Base-by-base conservation (phyloP, 2,329 filamentous ascomycete genomes). In the Leptosphaerulina australis region DNA sequence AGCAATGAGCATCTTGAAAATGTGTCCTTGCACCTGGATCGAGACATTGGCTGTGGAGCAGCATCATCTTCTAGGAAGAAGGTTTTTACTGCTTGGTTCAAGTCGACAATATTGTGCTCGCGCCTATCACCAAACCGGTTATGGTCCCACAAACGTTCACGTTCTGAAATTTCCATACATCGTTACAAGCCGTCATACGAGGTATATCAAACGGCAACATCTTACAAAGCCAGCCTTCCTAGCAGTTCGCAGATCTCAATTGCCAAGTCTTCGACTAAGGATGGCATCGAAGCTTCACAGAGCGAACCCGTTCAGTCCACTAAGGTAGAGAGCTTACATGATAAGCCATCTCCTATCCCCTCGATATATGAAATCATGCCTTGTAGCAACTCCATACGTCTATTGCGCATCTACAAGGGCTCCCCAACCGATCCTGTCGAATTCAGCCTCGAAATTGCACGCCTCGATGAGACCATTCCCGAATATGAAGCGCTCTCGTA, bases 401-500 rank as follows among this genome's bases (percentile, higher is more conserved):
- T 60, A 6, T 31, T 61, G 4, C 45, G 25, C 17, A 35, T 61
- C 29, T 49, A 60, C 21, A 51, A 40, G 4, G 47, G 53, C 4
- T 11, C n/a, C 4, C 22, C n/a, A 1, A 25, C 20, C 1, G 11
- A 47, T 15, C 11, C 17, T 4, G 28, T 59, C 17, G 31, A 47
- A 7, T 37, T 38, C 29, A 52, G 12, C 7, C 59, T 62, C 12
- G 29, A 53, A 3, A 24, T 37, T n/a, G 44, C 37, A n/a, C 26
- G 36, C 1, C 25, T 60, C 3, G 43, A 55, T 30, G 11, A 37
- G 11, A n/a, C 24, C 12, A 35, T 36, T 18, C 50, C 49, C 2
- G 14, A 18, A 2, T 61, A 56, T 30, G 43, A 53, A 39, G 58
- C 58, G 2, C 47, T 60, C 4, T 60, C 58, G 1, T 60, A 58